Evolutionary conservation across 75 land plant species (phyloP).

Genomic region (Pinus taeda): DNA sequence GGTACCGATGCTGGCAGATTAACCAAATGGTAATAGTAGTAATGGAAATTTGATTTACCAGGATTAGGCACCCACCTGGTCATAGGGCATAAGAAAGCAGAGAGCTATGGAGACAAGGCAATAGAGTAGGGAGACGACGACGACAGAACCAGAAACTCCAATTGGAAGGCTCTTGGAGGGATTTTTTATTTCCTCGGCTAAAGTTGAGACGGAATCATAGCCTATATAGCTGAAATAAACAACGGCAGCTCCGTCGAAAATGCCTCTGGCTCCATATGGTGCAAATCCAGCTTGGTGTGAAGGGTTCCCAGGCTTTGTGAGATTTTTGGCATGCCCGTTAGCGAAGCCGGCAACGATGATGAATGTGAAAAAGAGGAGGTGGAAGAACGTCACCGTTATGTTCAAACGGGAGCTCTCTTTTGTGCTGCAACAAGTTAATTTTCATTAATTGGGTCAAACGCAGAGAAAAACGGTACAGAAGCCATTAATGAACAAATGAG

Average conservation of each 20-base stretch:
- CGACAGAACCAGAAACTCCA: conserved; percentile 64
- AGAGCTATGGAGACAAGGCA: conserved; percentile 68
- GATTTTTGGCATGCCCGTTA: conserved; percentile 44
- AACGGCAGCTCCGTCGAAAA: conserved; percentile 67
- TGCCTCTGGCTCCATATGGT: conserved; percentile 57
- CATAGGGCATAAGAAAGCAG: conserved; percentile 57
- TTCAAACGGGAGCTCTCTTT: conserved; percentile 57
- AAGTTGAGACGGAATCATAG: conserved; percentile 74
- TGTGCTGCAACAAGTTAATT: conserved; percentile 28
- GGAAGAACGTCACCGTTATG: conserved; percentile 43
- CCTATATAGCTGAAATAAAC: conserved; percentile 87
- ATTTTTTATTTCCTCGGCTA: conserved; percentile 74
- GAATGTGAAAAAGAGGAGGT: conserved; percentile 48
- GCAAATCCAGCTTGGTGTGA: conserved; percentile 35
- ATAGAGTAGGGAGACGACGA: conserved; percentile 53
- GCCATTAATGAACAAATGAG: too few relatives aligned
- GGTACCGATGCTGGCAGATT: too few relatives aligned
- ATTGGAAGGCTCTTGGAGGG: conserved; percentile 68
- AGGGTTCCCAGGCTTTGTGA: conserved; percentile 43
- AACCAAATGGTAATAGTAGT: too few relatives aligned
- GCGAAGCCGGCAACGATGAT: conserved; percentile 47
- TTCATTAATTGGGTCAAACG: not conserved
- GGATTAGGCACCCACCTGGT: conserved; percentile 34
- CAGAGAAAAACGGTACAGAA: not conserved
- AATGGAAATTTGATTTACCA: too few relatives aligned